Conservation (phyloP, 2,329 filamentous ascomycete genomes). For the Sporothrix pseudoabietina region DNA sequence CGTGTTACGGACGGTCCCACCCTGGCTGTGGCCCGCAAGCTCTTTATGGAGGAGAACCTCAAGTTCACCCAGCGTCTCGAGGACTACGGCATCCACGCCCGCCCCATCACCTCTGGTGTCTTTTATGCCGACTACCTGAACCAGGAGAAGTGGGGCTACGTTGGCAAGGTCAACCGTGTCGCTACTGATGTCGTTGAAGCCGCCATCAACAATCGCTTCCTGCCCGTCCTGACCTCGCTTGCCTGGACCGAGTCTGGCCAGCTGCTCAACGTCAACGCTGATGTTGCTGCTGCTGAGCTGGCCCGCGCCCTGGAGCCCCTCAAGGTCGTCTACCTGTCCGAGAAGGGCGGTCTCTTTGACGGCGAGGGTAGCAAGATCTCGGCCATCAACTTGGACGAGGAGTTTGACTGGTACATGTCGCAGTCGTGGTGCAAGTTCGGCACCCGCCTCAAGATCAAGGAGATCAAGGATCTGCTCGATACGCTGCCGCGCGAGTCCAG, state of each 20-base stretch:
- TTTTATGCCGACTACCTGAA: constrained; percentile 94
- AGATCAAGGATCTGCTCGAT: constrained; percentile 91
- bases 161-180: constrained; percentile 92
- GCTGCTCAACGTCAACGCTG: constrained; percentile 95
- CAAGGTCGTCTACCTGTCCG: constrained; percentile 98
- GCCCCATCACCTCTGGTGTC: constrained; percentile 85
- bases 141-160: constrained; percentile 93
- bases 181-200: constrained; percentile 89
- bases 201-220: constrained; percentile 84
- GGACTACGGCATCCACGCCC: constrained; percentile 82
- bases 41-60: constrained; percentile 94
- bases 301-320: constrained; percentile 85
- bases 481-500: constrained; percentile 88
- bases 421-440: constrained; percentile 96
- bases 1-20: constrained; percentile 95
- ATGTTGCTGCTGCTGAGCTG: constrained; percentile 92
- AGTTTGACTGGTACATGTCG: constrained; percentile 89
- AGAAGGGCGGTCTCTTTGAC: constrained; percentile 95
- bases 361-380: constrained; percentile 94
- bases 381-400: constrained; percentile 94
- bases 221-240: constrained; percentile 95
- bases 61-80: constrained; percentile 89
- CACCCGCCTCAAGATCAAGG: constrained; percentile 93
- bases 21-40: constrained; percentile 81
- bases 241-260: constrained; percentile 90